Evolutionary conservation across 2,329 filamentous ascomycete species (phyloP).

Genomic region (Claviceps sp.): DNA sequence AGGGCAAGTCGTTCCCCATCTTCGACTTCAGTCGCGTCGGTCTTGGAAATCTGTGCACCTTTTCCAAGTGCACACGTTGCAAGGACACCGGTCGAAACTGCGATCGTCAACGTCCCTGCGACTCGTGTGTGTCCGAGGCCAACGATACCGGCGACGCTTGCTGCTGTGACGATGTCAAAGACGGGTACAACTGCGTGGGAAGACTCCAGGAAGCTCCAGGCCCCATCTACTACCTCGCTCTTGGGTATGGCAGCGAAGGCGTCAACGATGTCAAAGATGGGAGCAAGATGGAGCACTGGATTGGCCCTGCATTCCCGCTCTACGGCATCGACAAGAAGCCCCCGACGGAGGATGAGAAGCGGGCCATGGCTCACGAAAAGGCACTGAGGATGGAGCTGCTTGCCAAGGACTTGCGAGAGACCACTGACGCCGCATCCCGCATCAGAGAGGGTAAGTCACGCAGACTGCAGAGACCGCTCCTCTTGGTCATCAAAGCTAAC

Average conservation of each 20-base stretch:
- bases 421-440: not conserved
- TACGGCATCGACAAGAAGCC: conserved; percentile 8
- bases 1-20: conserved; percentile 10
- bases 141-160: not conserved
- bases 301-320: conserved; percentile 10
- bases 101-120: conserved; percentile 25
- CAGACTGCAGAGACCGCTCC: too few species aligned
- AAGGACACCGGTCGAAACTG: conserved; percentile 13
- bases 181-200: conserved; percentile 9
- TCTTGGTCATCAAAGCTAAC: not conserved
- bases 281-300: conserved; percentile 13
- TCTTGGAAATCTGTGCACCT: conserved; percentile 16
- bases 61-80: conserved; percentile 14
- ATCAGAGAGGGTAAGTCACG: not conserved
- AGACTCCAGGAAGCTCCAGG: conserved; percentile 9
- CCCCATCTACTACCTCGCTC: conserved; percentile 21
- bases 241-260: conserved; percentile 17
- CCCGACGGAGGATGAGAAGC: not conserved
- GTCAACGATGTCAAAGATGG: conserved; percentile 15
- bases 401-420: not conserved
- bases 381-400: not conserved
- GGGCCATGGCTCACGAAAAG: not conserved
- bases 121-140: conserved; percentile 16
- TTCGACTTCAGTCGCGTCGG: conserved; percentile 19
- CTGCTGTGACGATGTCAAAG: conserved; percentile 2